Percentiles rank a stretch among this genome's conserved stretches.
Evolutionary conservation across 2,329 filamentous ascomycete species (phyloP).

Genomic region (Claviceps pazoutovae): DNA sequence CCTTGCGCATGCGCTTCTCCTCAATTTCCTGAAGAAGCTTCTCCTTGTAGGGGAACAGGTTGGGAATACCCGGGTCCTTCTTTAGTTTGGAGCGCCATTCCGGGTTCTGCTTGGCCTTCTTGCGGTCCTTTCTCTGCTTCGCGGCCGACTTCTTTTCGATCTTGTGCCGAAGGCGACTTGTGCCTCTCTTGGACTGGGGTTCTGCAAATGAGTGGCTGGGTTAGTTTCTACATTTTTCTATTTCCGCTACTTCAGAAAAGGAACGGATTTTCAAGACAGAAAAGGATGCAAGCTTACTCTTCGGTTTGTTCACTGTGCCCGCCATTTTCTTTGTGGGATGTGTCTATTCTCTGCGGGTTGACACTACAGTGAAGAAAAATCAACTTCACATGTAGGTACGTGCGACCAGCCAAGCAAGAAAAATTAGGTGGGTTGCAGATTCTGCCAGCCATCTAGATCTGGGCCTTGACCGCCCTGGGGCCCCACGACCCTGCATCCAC

Average conservation of each 20-base stretch:
- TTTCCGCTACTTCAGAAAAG: not conserved
- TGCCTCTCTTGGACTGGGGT: constrained; percentile 84
- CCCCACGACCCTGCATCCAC: not conserved
- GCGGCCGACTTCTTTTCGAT: constrained; percentile 84
- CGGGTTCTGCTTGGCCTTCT: constrained; percentile 88
- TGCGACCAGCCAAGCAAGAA: constrained; percentile 11
- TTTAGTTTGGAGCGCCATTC: constrained; percentile 92
- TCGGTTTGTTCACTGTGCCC: constrained; percentile 40
- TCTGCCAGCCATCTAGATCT: constrained; percentile 17
- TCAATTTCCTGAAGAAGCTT: constrained; percentile 90
- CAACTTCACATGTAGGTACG: not conserved
- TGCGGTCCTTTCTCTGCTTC: constrained; percentile 83
- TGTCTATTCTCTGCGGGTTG: not conserved
- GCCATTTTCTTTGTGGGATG: constrained; percentile 26
- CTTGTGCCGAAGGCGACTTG: constrained; percentile 83
- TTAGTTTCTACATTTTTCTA: not conserved
- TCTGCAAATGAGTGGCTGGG: constrained; percentile 35
- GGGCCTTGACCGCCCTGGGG: constrained; percentile 16
- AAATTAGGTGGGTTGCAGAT: constrained; percentile 26
- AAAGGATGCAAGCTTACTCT: constrained; percentile 25
- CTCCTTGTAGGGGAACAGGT: constrained; percentile 95
- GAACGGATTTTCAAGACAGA: not conserved
- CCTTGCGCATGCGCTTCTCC: constrained; percentile 66
- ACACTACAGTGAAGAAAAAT: not conserved
- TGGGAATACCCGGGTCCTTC: constrained; percentile 96